A percentile compares a stretch with the other conserved stretches of the same genome.
Conservation (phyloP, 192 early-diverging fungal genomes). For the Coemansia sp. region DNA sequence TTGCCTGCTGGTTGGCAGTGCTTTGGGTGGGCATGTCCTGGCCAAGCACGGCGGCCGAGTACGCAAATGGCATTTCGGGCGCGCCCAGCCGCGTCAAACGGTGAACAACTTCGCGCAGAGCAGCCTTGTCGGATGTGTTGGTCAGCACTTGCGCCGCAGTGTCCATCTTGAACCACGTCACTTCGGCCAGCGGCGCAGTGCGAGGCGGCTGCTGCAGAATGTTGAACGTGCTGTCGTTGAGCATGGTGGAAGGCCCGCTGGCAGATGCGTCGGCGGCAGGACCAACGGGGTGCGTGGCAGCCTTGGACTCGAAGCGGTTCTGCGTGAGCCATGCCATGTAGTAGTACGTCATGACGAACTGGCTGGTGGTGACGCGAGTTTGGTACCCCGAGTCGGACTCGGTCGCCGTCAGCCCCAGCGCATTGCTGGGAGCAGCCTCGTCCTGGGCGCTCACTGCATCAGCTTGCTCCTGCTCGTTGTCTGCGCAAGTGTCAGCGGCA, state of each 20-base stretch:
- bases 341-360: slow-evolving; percentile 46
- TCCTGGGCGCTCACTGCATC: neutral
- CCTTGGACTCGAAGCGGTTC: slow-evolving; percentile 36
- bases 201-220: neutral
- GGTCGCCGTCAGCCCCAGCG: neutral
- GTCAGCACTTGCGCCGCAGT: slow-evolving; percentile 48
- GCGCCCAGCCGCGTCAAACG: slow-evolving; percentile 22
- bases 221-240: slow-evolving; percentile 5
- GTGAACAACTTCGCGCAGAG: slow-evolving; percentile 45
- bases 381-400: slow-evolving; percentile 5
- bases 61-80: slow-evolving; percentile 16
- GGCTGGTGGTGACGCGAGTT: slow-evolving; percentile 6
- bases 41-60: slow-evolving; percentile 5
- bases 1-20: slow-evolving; percentile 1
- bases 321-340: slow-evolving; percentile 49
- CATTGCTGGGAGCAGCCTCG: neutral
- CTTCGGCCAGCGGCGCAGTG: slow-evolving; percentile 32
- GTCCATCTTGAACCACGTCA: slow-evolving; percentile 55
- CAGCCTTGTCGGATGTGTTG: slow-evolving; percentile 42
- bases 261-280: slow-evolving; percentile 5
- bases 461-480: neutral
- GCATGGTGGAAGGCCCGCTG: neutral
- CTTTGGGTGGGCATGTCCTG: neutral
- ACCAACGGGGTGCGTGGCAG: slow-evolving; percentile 34
- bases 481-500: neutral